Evolutionary conservation across 352 stramenopile species (phyloP), one percentile per base, ranked within the genome.

Genomic region (Pythium grandisporangium): DNA sequence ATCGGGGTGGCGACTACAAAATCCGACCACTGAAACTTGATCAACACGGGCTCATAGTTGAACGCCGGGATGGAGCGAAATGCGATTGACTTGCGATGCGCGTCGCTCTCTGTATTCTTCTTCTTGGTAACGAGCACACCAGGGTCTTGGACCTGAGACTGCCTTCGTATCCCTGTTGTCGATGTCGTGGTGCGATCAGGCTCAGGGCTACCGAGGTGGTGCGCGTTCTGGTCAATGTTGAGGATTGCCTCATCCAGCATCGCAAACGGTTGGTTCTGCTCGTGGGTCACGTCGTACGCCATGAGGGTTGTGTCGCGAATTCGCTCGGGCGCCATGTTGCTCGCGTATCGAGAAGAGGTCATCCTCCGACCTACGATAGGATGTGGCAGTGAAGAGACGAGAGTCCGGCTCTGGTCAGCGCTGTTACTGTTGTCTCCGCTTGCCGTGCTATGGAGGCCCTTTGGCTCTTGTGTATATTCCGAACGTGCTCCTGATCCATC

Each of bases 21-120:
- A 37, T 83, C 70, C 0, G 70, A 84, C 70, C 73, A 84, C 45
- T 86, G 67, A 42, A 86, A 84, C 26, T 80, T 69, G 43, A 86
- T 72, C 11, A 63, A 20, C 26, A 86, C 60, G 0, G 68, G 68
- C 30, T 66, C 55, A 47, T 84, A 84, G 27, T 84, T 84, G 45
- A 86, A 86, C 7, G 70, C 62, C 16, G 72, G 72, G 19, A 79
- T 82, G 17, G 61, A 65, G 14, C 67, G 70, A 17, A 66, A 51
- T 7, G 67, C 68, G 37, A 86, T 63, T 7, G 68, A 71, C 35
- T 86, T 86, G 27, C 57, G 69, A 26, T 70, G 64, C 6, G 66
- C 51, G 19, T 86, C 72, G 26, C 84, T 55, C n/a, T 70, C 66
- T 26, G 81, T 50, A n/a, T 64, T 70, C 37, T 80, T 80, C 24